Conservation (phyloP, 495 filamentous ascomycete species). For the Corynascus novoguineensis region DNA sequence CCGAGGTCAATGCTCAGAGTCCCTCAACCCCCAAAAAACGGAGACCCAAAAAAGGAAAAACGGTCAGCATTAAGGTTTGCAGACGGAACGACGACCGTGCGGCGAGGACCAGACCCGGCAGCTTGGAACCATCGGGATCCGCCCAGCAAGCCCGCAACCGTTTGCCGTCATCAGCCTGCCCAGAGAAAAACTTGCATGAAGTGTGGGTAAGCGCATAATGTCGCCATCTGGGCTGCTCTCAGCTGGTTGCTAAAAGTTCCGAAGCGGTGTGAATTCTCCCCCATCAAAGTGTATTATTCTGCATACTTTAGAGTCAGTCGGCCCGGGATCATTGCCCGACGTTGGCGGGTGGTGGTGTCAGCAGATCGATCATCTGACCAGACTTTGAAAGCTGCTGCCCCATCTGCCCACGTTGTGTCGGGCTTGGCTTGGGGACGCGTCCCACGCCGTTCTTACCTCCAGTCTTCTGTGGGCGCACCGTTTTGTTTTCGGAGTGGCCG, state of each 20-base stretch:
- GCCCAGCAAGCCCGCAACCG: constrained; percentile 2
- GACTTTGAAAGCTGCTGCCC: not conserved
- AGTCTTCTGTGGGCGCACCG: not conserved
- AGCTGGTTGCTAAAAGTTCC: not conserved
- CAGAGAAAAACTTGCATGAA: constrained; percentile 5
- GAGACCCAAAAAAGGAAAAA: not conserved
- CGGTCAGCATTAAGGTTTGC: not conserved
- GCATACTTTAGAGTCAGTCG: too few species aligned
- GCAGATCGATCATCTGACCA: constrained; percentile 6
- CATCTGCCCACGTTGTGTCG: not conserved
- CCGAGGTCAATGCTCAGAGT: constrained; percentile 5
- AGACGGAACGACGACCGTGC: not conserved
- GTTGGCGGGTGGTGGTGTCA: not conserved
- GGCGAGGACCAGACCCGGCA: constrained; percentile 10
- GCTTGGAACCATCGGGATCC: constrained; percentile 17
- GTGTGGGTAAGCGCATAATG: not conserved
- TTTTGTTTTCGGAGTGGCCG: not conserved
- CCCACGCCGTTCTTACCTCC: not conserved
- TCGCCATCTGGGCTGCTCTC: not conserved
- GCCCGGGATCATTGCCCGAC: not conserved
- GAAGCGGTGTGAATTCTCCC: constrained; percentile 3
- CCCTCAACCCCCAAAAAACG: not conserved
- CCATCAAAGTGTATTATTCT: too few species aligned
- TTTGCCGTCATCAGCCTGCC: not conserved
- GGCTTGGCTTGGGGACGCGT: constrained; percentile 1